Percentiles rank a stretch among this genome's conserved stretches.
These are phyloP conservation scores for Pichia nakasei DNA, from an alignment of 805 yeast genomes.

Conservation along the genomic window DNA sequence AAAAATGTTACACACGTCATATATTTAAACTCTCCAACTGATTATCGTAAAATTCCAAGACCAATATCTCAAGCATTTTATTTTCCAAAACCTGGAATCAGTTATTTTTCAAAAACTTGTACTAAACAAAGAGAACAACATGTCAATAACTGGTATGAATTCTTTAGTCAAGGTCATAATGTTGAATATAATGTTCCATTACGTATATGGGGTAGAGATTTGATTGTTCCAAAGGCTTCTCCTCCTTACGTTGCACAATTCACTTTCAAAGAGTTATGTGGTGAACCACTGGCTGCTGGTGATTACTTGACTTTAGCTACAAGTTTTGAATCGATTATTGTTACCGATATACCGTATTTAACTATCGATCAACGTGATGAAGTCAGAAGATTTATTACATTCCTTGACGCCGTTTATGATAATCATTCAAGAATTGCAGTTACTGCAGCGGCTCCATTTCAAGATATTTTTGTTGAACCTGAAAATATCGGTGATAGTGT, in stretches of 20 bases:
- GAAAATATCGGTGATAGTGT: conserved; percentile 43
- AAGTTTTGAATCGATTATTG: conserved; percentile 66
- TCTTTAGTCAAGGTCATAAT: conserved; percentile 57
- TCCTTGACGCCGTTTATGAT: conserved; percentile 92
- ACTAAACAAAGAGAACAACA: conserved; percentile 48
- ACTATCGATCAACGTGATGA: conserved; percentile 72
- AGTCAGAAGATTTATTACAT: conserved; percentile 87
- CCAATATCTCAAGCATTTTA: conserved; percentile 77
- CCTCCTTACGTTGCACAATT: conserved; percentile 84
- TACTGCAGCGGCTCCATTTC: conserved; percentile 80
- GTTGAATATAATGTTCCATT: conserved; percentile 29
- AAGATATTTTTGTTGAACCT: conserved; percentile 78
- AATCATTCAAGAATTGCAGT: conserved; percentile 82
- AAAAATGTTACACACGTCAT: conserved; percentile 69
- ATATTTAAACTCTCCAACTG: conserved; percentile 82
- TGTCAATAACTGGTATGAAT: conserved; percentile 67
- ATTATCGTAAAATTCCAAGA: conserved; percentile 80
- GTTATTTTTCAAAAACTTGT: conserved; percentile 43
- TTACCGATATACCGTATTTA: conserved; percentile 87
- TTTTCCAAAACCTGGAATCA: conserved; percentile 57
- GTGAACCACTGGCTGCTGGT: conserved; percentile 83
- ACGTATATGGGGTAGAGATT: conserved; percentile 82
- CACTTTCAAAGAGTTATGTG: conserved; percentile 80
- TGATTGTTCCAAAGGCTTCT: conserved; percentile 66
- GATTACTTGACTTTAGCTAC: conserved; percentile 82